These are phyloP conservation scores for Xylaria sp. DNA, from an alignment of 2,329 filamentous ascomycete genomes.

Conservation along the genomic window DNA sequence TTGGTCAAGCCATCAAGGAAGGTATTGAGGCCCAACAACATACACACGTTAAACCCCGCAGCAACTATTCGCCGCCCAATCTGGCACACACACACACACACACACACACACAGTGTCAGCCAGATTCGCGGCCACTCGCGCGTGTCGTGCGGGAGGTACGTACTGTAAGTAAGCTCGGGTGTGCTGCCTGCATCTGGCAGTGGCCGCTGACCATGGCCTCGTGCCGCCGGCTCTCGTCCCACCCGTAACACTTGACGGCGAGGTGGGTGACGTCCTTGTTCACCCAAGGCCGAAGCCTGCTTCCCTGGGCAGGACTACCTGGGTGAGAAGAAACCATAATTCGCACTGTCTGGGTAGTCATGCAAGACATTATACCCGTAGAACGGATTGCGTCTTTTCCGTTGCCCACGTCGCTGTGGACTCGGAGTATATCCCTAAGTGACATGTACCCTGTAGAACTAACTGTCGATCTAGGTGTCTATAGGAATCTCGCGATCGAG, in stretches of 20 bases:
- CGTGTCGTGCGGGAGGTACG: neutral
- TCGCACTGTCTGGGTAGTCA: neutral
- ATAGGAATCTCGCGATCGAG: neutral
- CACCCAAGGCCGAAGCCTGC: too few species aligned
- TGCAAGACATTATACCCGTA: neutral
- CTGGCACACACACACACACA: neutral
- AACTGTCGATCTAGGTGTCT: neutral
- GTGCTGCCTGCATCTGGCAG: neutral
- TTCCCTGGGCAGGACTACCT: neutral
- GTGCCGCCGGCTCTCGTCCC: neutral
- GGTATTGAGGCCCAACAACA: slow-evolving; percentile 12
- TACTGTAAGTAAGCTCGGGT: neutral
- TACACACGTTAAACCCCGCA: slow-evolving; percentile 5
- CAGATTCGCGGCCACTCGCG: neutral
- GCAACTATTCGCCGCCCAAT: neutral
- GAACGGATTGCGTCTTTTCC: neutral
- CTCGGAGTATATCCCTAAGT: neutral
- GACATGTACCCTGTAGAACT: neutral
- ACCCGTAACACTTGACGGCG: neutral
- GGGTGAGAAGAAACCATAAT: neutral
- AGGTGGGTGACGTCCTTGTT: neutral
- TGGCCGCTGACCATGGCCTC: neutral
- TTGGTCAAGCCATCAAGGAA: neutral
- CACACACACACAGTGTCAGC: slow-evolving; percentile 2
- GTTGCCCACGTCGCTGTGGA: neutral